phyloP scores from a whole-genome alignment of 73 alveolate species.

The Symbiodinium pilosum region DNA sequence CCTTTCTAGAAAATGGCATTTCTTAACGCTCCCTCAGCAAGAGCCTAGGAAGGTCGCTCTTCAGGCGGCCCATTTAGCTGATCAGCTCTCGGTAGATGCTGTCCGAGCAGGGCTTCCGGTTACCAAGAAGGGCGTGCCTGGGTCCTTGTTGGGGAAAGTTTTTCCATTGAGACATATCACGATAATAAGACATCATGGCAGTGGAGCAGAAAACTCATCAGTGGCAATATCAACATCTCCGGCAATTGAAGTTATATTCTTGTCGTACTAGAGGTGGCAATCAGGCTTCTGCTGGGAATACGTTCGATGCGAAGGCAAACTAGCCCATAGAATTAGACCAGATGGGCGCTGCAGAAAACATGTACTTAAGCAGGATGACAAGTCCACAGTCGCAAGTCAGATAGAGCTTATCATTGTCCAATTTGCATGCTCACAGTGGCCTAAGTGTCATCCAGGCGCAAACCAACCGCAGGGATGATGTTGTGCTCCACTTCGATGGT shows the following conservation, averaged over 20 bases:
- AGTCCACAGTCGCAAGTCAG: not conserved
- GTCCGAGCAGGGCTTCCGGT: conserved; percentile 67
- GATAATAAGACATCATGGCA: not conserved
- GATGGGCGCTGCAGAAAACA: no score
- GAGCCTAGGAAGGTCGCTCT: conserved; percentile 26
- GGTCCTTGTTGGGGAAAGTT: not conserved
- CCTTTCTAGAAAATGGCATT: not conserved
- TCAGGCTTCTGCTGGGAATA: no score
- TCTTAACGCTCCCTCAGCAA: no score
- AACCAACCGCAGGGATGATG: not conserved
- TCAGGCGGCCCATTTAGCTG: conserved; percentile 73
- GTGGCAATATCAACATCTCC: not conserved
- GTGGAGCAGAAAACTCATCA: not conserved
- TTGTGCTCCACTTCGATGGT: conserved; percentile 48
- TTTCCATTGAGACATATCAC: not conserved
- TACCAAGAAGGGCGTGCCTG: not conserved
- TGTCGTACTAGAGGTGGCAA: no score
- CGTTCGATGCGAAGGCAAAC: no score
- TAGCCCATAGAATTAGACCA: no score
- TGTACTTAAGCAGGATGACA: not conserved
- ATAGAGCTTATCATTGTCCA: not conserved
- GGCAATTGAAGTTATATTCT: no score
- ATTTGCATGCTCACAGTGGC: not conserved
- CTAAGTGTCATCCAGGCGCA: not conserved
- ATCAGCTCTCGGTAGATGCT: not conserved